phyloP scores from a whole-genome alignment of 2,329 filamentous ascomycete genomes.

The Colletotrichum sp. region DNA sequence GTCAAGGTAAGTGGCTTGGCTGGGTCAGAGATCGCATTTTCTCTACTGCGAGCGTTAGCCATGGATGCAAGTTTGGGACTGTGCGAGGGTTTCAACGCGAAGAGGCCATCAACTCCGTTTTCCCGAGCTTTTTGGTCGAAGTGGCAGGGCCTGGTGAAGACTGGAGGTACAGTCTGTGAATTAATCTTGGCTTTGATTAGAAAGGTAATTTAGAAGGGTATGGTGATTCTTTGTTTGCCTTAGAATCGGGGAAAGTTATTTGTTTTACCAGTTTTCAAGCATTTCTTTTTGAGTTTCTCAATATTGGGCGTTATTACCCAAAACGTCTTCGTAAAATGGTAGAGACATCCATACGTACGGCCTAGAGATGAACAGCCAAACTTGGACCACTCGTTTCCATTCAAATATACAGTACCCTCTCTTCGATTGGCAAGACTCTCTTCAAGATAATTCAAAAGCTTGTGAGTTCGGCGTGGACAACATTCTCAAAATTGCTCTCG shows the following conservation, averaged over 20 bases:
- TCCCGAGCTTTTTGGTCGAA: not conserved
- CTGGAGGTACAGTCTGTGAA: not conserved
- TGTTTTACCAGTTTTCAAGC: not conserved
- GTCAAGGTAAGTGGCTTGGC: not conserved
- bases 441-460: not conserved
- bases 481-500: not conserved
- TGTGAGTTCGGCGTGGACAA: not conserved
- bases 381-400: not conserved
- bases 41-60: not conserved
- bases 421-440: fast-evolving
- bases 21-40: not conserved
- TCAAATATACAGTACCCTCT: not conserved
- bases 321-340: not conserved
- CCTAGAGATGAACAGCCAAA: not conserved
- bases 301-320: not conserved
- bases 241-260: not conserved
- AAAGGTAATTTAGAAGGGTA: not conserved
- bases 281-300: not conserved
- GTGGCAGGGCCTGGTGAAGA: not conserved
- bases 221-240: not conserved
- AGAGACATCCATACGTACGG: not conserved
- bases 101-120: not conserved
- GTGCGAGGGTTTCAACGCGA: not conserved
- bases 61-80: not conserved
- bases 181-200: not conserved